Evolutionary conservation across 306 rosid genomes (phyloP).

Genomic region (Notholithocarpus densiflorus): DNA sequence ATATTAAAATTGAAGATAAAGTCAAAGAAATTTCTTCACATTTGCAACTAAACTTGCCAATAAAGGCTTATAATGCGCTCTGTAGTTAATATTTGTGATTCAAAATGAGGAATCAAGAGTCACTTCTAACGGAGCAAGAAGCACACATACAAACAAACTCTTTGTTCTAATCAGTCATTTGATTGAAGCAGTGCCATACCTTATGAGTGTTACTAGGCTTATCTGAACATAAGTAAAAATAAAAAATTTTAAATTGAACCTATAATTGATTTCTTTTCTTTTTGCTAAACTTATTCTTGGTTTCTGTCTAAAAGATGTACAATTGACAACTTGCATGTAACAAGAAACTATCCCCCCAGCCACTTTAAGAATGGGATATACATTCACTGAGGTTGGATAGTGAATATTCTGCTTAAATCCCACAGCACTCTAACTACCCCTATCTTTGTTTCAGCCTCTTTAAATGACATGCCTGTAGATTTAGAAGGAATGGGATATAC

Average conservation of each 20-base stretch:
- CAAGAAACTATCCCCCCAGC: not conserved
- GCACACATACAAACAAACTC: no score
- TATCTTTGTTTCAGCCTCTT: slow-evolving; percentile 63
- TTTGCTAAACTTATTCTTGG: not conserved
- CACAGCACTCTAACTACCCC: slow-evolving; percentile 81
- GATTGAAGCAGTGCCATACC: not conserved
- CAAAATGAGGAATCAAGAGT: no score
- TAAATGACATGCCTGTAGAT: slow-evolving; percentile 60
- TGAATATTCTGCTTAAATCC: slow-evolving; percentile 52
- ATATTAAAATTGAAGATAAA: no score
- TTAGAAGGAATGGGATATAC: no score
- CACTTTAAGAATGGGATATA: not conserved
- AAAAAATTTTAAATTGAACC: not conserved
- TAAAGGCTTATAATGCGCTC: no score
- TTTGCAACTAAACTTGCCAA: no score
- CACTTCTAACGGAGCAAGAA: no score
- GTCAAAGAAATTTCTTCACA: no score
- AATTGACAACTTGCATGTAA: not conserved
- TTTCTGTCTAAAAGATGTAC: slow-evolving; percentile 2
- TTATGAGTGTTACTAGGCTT: not conserved
- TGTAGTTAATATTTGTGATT: no score
- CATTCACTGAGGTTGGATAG: slow-evolving; percentile 32
- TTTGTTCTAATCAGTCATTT: not conserved
- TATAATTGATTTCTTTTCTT: not conserved
- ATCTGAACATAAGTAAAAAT: not conserved